Base-by-base conservation (phyloP, 2,329 filamentous ascomycete genomes). In the Meredithiella fracta region DNA sequence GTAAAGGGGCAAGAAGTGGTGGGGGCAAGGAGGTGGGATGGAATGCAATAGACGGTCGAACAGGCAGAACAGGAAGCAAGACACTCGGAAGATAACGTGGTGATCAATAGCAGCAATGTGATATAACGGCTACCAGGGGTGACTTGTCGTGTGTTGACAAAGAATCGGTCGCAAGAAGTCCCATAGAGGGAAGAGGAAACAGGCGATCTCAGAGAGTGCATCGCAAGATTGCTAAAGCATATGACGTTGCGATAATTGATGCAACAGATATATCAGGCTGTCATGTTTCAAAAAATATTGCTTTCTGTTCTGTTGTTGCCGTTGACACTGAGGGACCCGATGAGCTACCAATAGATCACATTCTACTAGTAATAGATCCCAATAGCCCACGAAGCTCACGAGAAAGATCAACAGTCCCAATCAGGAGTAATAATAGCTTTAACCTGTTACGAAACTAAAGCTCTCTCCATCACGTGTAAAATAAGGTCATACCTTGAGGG, bases 401-500 rank as follows among this genome's bases (percentile, higher is more conserved):
- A n/a, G n/a, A n/a, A n/a, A n/a, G n/a, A n/a, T n/a, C n/a, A n/a
- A n/a, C n/a, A n/a, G n/a, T n/a, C n/a, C n/a, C n/a, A n/a, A n/a
- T n/a, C n/a, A n/a, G n/a, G n/a, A n/a, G n/a, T n/a, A n/a, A n/a
- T n/a, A n/a, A n/a, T n/a, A n/a, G n/a, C n/a, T n/a, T 8, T 8
- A 49, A 23, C 9, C 22, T 49, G 8, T 26, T 4, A 49, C 11
- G 15, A 25, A 2, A 22, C 9, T n/a, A 26, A 22, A n/a, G 15
- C 40, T 44, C 15, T 44, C 20, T 1, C n/a, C 17, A 4, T 44
- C 20, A 44, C 20, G 15, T 38, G 37, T 44, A 20, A n/a, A 26
- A 20, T 42, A n/a, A 7, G 38, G 52, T 37, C 74, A 63, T 74
- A 92, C 88, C 86, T 95, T 94, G 68, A 94, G 74, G 64, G 87